Evolutionary conservation across 371 early-diverging fungal genomes (phyloP), one percentile per base, ranked within the genome.

Genomic region (Chytridiales sp.): DNA sequence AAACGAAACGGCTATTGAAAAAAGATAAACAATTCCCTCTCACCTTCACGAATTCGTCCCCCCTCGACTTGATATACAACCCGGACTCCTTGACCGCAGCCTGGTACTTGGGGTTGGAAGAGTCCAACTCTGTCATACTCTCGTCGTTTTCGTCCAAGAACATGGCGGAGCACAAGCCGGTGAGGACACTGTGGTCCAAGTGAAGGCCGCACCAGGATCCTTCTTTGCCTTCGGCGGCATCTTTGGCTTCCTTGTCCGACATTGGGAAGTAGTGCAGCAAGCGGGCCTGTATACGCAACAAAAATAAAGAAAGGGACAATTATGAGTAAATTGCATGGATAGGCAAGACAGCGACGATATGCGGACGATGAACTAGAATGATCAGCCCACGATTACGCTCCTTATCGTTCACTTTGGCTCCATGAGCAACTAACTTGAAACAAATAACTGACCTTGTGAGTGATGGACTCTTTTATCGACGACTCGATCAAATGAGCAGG

Each of bases 191-290:
- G 36, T 53, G 47, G 57, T 84, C 86, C 19, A 84, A 38, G 60
- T 86, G 86, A 75, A 82, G 75, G 17, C 86, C 86, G 39, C 85
- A 83, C 83, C 85, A 85, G 13, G 77, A 71, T 38, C 75, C 80
- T 66, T 74, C 66, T 27, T 50, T 59, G 11, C 50, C 46, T 27
- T 43, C 49, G 26, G 32, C 41, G 13, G 11, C 30, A 42, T 44
- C 56, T 13, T 53, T 42, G 21, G 47, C 52, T 26, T 56, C 69
- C 24, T 54, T 70, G n/a, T 44, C 41, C 1, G 67, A 38, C 19
- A 58, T 56, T 0, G 86, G 83, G 64, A 76, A 86, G 65, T 86
- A 86, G 62, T 86, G 84, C 21, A 86, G 58, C 34, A 86, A 62
- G 8, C 86, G 73, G 13, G 82, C 85, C 66, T 84, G 83, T 60